These are phyloP conservation scores for Phialemonium atrogriseum DNA, from an alignment of 2,329 filamentous ascomycete genomes.

Conservation along the genomic window DNA sequence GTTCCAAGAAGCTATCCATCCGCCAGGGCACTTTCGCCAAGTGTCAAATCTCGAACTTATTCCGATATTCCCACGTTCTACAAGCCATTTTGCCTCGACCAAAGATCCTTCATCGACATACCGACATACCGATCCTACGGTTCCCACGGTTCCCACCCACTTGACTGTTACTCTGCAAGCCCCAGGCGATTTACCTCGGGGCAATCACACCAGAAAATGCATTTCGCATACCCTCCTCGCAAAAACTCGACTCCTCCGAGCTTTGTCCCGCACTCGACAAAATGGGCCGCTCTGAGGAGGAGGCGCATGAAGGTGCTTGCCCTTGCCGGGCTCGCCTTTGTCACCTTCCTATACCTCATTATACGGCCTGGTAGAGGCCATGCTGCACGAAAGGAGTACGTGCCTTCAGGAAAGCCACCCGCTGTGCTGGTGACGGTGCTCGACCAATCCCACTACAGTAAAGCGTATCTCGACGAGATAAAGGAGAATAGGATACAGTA, in stretches of 20 bases:
- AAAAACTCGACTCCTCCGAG: slow-evolving; percentile 71
- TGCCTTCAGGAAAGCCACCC: slow-evolving; percentile 46
- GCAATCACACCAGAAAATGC: no score
- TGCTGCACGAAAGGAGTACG: slow-evolving; percentile 18
- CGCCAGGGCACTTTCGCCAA: no score
- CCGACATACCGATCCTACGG: no score
- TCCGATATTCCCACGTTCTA: no score
- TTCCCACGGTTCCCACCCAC: no score
- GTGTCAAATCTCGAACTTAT: no score
- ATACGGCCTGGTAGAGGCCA: slow-evolving; percentile 23
- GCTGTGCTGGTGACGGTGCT: slow-evolving; percentile 81
- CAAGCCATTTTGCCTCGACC: no score
- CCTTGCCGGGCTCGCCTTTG: slow-evolving; percentile 42
- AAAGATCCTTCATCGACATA: no score
- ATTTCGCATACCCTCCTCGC: slow-evolving; percentile 81
- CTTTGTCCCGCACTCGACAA: slow-evolving; percentile 55
- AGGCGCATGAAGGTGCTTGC: slow-evolving; percentile 54
- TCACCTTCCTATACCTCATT: slow-evolving; percentile 55
- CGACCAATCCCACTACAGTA: slow-evolving; percentile 56
- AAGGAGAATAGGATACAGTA: slow-evolving; percentile 79
- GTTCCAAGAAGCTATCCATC: no score
- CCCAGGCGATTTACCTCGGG: no score
- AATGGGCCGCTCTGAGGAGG: slow-evolving; percentile 35
- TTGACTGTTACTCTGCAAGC: no score
- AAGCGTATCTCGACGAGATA: slow-evolving; percentile 63